These are phyloP conservation scores for Lathyrus oleraceus DNA, from an alignment of 306 rosid genomes.

Conservation along the genomic window DNA sequence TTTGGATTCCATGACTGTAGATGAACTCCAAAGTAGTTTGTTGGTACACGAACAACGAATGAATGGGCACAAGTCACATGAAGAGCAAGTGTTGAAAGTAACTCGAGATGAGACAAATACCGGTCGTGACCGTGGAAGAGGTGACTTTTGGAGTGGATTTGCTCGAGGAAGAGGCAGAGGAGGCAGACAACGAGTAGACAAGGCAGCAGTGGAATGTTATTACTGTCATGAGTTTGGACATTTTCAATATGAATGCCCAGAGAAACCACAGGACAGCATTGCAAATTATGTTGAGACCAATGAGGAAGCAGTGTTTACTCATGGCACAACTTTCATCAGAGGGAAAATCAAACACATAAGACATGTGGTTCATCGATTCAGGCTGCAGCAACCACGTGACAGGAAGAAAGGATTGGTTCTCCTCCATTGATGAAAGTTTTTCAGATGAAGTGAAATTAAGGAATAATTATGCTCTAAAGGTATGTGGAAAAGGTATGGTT, in stretches of 20 bases:
- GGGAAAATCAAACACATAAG: background rate
- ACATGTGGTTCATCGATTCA: background rate
- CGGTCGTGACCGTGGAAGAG: too few species aligned
- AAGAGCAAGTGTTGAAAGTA: too few species aligned
- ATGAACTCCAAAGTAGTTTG: too few species aligned
- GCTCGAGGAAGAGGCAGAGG: slow-evolving; percentile 3
- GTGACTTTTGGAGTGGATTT: background rate
- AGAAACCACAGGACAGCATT: background rate
- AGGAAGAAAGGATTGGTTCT: background rate
- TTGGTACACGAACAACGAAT: too few species aligned
- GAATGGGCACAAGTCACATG: too few species aligned
- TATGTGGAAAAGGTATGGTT: too few species aligned
- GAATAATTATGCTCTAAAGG: too few species aligned
- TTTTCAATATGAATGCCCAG: slow-evolving; percentile 3
- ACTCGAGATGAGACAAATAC: too few species aligned
- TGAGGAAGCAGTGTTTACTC: too few species aligned
- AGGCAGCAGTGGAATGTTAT: background rate
- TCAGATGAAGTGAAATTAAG: too few species aligned
- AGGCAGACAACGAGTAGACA: background rate
- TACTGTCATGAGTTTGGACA: too few species aligned
- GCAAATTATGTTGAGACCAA: background rate
- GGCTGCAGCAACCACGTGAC: background rate
- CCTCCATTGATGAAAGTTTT: background rate
- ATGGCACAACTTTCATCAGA: slow-evolving; percentile 1
- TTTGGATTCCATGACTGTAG: too few species aligned